Percentiles rank a stretch among this genome's conserved stretches.
These are phyloP conservation scores for Boletus tylopilopsis DNA, from an alignment of 768 basidiomycete species.

Conservation along the genomic window DNA sequence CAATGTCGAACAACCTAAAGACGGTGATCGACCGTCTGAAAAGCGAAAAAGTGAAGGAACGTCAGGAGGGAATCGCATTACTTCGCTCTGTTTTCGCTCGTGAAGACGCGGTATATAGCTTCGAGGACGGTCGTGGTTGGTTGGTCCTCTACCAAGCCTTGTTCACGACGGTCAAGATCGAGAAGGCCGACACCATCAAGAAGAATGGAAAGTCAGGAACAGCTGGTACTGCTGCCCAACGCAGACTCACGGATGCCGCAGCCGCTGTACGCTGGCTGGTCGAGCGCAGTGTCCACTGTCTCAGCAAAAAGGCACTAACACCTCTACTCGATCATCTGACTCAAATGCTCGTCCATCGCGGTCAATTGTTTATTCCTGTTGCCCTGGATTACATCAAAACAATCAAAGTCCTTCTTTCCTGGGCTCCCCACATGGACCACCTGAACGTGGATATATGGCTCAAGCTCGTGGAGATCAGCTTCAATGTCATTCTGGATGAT, in stretches of 20 bases:
- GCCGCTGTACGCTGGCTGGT: constrained; percentile 69
- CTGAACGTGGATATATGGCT: constrained; percentile 66
- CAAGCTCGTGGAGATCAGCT: constrained; percentile 60
- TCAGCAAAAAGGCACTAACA: constrained; percentile 54
- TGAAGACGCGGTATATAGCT: constrained; percentile 39
- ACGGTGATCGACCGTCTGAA: constrained; percentile 48
- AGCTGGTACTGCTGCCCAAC: constrained; percentile 44
- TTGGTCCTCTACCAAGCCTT: constrained; percentile 67
- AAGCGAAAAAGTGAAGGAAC: constrained; percentile 65
- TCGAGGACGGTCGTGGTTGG: constrained; percentile 49
- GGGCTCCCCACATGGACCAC: constrained; percentile 76
- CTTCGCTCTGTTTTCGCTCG: constrained; percentile 51
- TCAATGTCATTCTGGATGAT: constrained; percentile 75
- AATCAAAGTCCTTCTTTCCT: constrained; percentile 59
- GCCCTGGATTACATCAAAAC: constrained; percentile 82
- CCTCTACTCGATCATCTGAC: constrained; percentile 62
- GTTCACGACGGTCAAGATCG: constrained; percentile 60
- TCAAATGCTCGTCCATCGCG: constrained; percentile 52
- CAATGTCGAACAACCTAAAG: constrained; percentile 43
- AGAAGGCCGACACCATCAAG: constrained; percentile 49
- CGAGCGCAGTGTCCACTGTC: constrained; percentile 52
- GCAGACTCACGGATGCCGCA: constrained; percentile 65
- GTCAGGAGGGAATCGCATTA: constrained; percentile 56
- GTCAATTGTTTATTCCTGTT: constrained; percentile 55
- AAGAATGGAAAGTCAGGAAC: constrained; percentile 39